Evolutionary conservation across 306 rosid species (phyloP), one percentile per base, ranked within the genome.

Genomic region (Prunus padus): DNA sequence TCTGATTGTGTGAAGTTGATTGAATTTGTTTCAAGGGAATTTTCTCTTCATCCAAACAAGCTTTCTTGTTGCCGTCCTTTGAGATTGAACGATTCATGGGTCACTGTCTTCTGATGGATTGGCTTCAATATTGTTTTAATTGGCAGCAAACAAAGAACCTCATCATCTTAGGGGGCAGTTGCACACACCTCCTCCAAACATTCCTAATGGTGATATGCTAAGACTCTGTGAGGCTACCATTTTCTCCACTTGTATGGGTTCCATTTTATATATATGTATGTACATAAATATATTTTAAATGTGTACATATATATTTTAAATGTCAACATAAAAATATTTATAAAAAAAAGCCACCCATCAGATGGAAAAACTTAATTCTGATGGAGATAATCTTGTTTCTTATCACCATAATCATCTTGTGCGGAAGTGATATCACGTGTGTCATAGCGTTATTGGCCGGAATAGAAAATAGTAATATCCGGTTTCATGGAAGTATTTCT

Each of bases 151-250:
- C 77, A 73, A 45, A 73, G 25, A 60, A 45, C 77, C 46, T 73
- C 77, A 73, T 73, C 77, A 60, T 45, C 68, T 73, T 28, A 11
- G 13, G 42, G 42, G 14, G 23, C 46, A 63, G 31, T 31, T 63
- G 33, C 65, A 0, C 46, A 2, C 60, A 16, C 46, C 67, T 73
- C 31, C 63, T 44, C 77, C 77, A 73, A 60, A 60, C 77, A 73
- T 59, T 67, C 77, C 47, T 44, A 5, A 59, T 73, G 26, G 55
- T 73, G 68, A 73, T 60, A 30, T 59, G 59, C 67, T 15, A 8
- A 16, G 75, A 69, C 78, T 44, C 65, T 77, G 74, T 89, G 68
- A 79, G 93, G 93, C 77, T 72, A 40, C 77, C 70, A 85, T 81
- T 81, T 67, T 74, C 86, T 76, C 30, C 46, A 45, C 45, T 33